These are phyloP conservation scores for Apophysomyces trapeziformis DNA, from an alignment of 371 early-diverging fungal species.

Conservation along the genomic window DNA sequence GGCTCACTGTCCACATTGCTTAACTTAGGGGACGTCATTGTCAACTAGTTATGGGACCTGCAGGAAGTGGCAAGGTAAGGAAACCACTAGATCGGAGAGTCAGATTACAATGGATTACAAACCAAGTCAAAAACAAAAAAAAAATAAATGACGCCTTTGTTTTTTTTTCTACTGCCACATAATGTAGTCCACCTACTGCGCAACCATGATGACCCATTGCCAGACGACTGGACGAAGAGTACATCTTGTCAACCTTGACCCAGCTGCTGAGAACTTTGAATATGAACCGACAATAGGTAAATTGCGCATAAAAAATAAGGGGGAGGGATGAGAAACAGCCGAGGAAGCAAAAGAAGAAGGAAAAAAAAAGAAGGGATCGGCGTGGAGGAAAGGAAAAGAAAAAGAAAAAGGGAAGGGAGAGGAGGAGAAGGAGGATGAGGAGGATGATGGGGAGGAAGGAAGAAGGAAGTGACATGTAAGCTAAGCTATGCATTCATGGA, in stretches of 20 bases:
- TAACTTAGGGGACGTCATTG: constrained; percentile 78
- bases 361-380: no score
- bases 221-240: constrained; percentile 81
- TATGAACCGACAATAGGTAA: constrained; percentile 87
- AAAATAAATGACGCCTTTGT: no score
- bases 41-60: constrained; percentile 98
- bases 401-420: no score
- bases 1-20: background rate
- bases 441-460: background rate
- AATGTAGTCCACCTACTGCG: constrained; percentile 91
- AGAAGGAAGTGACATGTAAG: background rate
- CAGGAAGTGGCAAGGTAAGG: constrained; percentile 91
- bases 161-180: no score
- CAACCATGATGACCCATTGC: constrained; percentile 92
- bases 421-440: background rate
- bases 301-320: background rate
- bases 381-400: no score
- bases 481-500: background rate
- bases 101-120: background rate
- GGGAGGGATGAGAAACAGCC: no score
- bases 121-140: no score
- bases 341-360: no score
- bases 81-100: background rate
- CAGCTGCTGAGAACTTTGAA: constrained; percentile 95
- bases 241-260: constrained; percentile 98